Evolutionary conservation across 345 rosid genomes (phyloP), one percentile per base, ranked within the genome.

Genomic region (Viola odorata): DNA sequence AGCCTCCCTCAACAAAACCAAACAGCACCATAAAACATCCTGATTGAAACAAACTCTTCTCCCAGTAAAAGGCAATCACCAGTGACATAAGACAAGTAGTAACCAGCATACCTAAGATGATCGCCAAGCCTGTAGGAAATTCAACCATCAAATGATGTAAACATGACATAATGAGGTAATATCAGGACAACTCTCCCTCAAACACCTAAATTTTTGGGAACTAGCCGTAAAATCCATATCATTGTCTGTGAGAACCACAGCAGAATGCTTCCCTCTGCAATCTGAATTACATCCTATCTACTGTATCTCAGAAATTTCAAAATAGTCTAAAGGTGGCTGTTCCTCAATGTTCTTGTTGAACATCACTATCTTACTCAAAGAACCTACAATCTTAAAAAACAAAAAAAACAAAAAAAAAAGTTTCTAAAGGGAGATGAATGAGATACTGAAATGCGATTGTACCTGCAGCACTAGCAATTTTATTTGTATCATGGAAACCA

Each of bases 71-170:
- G 45, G 78, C 75, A 48, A 85, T 79, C 59, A 85, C 83, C 37
- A 79, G 80, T 12, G 88, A 85, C 88, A 79, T 85, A 64, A 83
- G 67, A 61, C 75, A 85, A 7, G 88, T 85, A 8, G 91, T 83
- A 12, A 83, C 85, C 51, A 83, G 56, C 85, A 83, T 83, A 41
- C 83, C 80, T 7, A 66, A 81, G 50, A 75, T 68, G 16, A 85
- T 67, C 4, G 88, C 82, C 74, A 79, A 63, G n/a, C 80, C 91
- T 82, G 81, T 14, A 49, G 13, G 44, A 49, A 36, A 61, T 63
- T 54, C 48, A 62, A 64, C 50, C 41, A 14, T 12, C 6, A 53
- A 8, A 52, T 41, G 15, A 16, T 17, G 4, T 5, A 51, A 32
- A 36, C 23, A 36, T 15, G 12, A 47, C 5, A 50, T 11, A 44